Base-by-base conservation (phyloP, 2,329 filamentous ascomycete genomes). In the Zymoseptoria brevis region DNA sequence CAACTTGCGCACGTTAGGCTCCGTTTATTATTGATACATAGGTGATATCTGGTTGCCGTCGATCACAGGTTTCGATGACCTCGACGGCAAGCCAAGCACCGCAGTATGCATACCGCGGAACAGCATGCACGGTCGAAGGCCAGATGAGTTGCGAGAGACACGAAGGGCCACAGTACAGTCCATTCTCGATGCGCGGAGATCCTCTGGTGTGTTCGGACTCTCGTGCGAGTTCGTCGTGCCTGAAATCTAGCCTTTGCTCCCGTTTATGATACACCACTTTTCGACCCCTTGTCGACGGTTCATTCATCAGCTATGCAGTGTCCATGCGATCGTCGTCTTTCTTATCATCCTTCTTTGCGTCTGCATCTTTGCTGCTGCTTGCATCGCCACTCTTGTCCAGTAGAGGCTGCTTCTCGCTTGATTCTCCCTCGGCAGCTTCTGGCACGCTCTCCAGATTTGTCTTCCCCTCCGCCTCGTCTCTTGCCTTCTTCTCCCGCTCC, bases 401-500 rank as follows among this genome's bases (percentile, higher is more conserved):
- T 57, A 69, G 75, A 53, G 86, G 84, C 71, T 85, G 79, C 60
- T 76, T 77, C 71, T 80, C 79, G 52, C 84, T 82, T 24, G 81
- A 80, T 74, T 90, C 88, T 30, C 66, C 67, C 70, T 81, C 79
- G 55, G 83, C 82, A 35, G 82, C 81, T 75, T 71, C 69, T 68
- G 90, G 86, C 72, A 97, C 90, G 53, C 85, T 85, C 70, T 91
- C 90, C 66, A 97, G 80, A 52, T 85, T 84, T 50, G 84, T 84
- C 78, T 92, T 93, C 66, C 85, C 84, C 57, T 88, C 83, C 50
- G 84, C 82, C 66, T 81, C 83, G 45, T 79, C 75, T 60, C 85
- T 83, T 67, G 89, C 87, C 67, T 89, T 87, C 64, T 87, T 89
- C 71, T 88, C 85, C 77, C 90, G 90, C 74, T 96, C 92, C 76